Evolutionary conservation across 768 basidiomycete species (phyloP), one percentile per base, ranked within the genome.

Genomic region (Tylopilus vinaceipallidus): DNA sequence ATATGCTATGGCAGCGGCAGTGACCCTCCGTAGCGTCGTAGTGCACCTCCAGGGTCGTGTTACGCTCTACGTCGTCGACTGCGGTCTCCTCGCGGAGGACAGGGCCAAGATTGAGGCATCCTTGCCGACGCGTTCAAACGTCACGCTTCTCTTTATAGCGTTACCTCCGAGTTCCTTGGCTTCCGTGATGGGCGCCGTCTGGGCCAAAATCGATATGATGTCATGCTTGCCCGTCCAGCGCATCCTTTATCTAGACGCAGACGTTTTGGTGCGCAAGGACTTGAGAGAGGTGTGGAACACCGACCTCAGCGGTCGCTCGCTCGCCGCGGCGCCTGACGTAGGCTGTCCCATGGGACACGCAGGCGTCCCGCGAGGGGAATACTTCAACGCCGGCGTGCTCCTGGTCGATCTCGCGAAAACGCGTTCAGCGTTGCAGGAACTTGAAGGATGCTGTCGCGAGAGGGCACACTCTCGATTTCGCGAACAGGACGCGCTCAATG

Each of bases 351-450:
- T 70, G 63, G 80, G 81, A 0, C 75, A 80, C 55, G 60, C 62
- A 1, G 67, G 52, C 4, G 36, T 70, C n/a, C 58, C 62, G 8
- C 44, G 50, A 22, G 56, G 50, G 1, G 65, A 68, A 8, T 81
- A 81, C 54, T 82, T 82, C 69, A 83, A 82, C 36, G 75, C 78
- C 0, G 80, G 81, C 0, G 78, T 83, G 11, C 54, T 83, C 46
- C 62, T 82, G 10, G 50, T 82, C 50, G 75, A 82, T 63, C 65
- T 82, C 30, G 63, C 75, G 0, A 65, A 63, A 32, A 59, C 71
- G 10, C 67, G 80, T 13, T 33, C 29, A 17, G 47, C 42, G 4
- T 20, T 69, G 3, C 40, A 35, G 4, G 64, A 59, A 2, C 64
- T 80, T 35, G 49, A 58, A 20, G 49, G 45, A 17, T 27, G 65